Evolutionary conservation across 1,139 yeast species (phyloP), one percentile per base, ranked within the genome.

Genomic region (Geotrichum candidum): DNA sequence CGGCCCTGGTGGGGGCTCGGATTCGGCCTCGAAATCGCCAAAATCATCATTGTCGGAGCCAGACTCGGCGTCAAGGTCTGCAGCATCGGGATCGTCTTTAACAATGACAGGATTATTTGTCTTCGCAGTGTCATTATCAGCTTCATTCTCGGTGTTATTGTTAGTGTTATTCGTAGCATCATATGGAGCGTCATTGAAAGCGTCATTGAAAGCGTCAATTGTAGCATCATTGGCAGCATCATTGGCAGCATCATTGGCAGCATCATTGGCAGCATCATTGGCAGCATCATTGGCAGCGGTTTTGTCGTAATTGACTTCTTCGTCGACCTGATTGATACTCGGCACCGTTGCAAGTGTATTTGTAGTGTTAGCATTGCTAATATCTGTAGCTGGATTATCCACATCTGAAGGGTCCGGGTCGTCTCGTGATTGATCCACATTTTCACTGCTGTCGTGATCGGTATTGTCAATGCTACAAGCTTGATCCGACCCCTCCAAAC

Each of bases 21-120:
- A 38, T 45, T 29, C 57, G 9, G 45, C 51, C 11, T 62, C 65
- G 55, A 66, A 67, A 9, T 66, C 68, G 11, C 62, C 67, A 58
- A 65, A 65, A 1, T 61, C 68, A 27, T 65, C 67, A 41, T 62
- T 66, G 18, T 59, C 57, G 4, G 48, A 54, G 13, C 53, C 46
- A 9, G 18, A 7, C 15, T 35, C 53, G 10, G 29, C 18, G 1
- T 51, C 53, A 33, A 25, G 27, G 5, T 25, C 33, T 29, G 33
- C 10, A 1, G 7, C 7, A 29, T 29, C 33, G 10, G 33, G n/a
- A 25, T 23, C 18, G 23, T 23, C 29, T 25, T 25, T 13, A 51
- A n/a, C 15, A 35, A 33, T 22, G 31, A 25, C n/a, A 23, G n/a
- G 31, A 6, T 31, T n/a, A 2, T 7, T n/a, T 7, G 48, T 3